These are phyloP conservation scores for Nepenthes gracilis DNA, from an alignment of 148 eudicot genomes.

Conservation along the genomic window DNA sequence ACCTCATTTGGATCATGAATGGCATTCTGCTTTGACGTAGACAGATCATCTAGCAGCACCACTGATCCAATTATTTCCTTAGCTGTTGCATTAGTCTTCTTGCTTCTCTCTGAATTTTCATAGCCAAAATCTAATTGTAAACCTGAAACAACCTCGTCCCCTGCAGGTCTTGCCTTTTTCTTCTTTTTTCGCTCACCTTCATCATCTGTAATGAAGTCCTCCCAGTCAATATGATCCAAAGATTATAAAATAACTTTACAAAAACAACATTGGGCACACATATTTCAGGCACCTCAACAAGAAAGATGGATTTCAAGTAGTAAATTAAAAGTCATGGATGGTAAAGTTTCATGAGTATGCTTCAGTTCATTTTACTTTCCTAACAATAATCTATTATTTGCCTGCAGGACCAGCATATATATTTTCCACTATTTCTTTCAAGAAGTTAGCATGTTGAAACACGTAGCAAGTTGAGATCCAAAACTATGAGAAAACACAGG, in stretches of 20 bases:
- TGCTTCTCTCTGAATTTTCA: conserved; percentile 33
- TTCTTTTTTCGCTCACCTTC: conserved; percentile 71
- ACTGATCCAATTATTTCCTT: conserved; percentile 24
- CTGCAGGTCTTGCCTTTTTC: conserved; percentile 43
- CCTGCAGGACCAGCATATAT: background rate
- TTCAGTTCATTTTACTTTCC: background rate
- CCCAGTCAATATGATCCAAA: background rate
- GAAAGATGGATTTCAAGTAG: background rate
- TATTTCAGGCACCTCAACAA: background rate
- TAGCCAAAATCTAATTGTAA: conserved; percentile 5
- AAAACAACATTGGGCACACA: background rate
- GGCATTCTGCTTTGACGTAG: conserved; percentile 21
- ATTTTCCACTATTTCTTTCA: background rate
- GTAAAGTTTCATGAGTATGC: background rate
- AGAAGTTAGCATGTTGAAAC: background rate
- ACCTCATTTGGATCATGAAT: conserved; percentile 40
- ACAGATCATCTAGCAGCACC: conserved; percentile 28
- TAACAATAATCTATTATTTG: background rate
- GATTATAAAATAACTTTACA: background rate
- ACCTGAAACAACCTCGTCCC: conserved; percentile 20
- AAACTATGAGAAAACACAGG: background rate
- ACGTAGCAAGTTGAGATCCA: background rate
- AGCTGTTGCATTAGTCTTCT: conserved; percentile 26
- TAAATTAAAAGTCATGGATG: background rate
- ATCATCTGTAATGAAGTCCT: conserved; percentile 44